Evolutionary conservation across 2,329 filamentous ascomycete genomes (phyloP).

Genomic region (Monosporascus sp.): DNA sequence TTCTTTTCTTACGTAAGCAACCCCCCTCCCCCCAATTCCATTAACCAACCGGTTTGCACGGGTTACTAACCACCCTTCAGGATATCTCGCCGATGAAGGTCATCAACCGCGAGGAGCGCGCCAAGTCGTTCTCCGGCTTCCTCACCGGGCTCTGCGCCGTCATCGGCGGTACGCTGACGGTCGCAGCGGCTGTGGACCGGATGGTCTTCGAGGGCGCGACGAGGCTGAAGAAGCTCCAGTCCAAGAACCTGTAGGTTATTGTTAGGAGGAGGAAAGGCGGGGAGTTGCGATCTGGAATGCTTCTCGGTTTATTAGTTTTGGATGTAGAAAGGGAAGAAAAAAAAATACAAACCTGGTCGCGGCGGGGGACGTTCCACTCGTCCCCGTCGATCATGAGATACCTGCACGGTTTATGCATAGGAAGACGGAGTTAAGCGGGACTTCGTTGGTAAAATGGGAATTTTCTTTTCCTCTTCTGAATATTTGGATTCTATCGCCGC

Average conservation of each 20-base stretch:
- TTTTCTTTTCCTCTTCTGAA: background rate
- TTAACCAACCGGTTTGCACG: background rate
- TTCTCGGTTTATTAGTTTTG: background rate
- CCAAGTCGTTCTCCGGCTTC: slow-evolving; percentile 89
- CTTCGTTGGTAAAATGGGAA: background rate
- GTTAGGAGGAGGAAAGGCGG: background rate
- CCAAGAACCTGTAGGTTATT: slow-evolving; percentile 47
- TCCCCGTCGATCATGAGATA: background rate
- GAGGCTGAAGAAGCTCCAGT: slow-evolving; percentile 79
- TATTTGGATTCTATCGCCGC: too few relatives aligned
- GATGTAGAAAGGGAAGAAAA: background rate
- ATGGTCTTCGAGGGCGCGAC: slow-evolving; percentile 84
- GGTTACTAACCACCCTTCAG: slow-evolving; percentile 35
- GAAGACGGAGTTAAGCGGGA: background rate
- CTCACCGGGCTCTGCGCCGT: slow-evolving; percentile 91
- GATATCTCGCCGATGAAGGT: slow-evolving; percentile 99
- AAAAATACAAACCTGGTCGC: background rate
- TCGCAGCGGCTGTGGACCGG: slow-evolving; percentile 88
- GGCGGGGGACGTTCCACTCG: background rate
- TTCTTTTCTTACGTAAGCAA: slow-evolving; percentile 88
- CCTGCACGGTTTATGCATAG: background rate
- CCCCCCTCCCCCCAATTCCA: background rate
- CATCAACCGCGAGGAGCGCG: slow-evolving; percentile 86
- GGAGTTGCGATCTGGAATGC: background rate
- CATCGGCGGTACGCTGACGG: slow-evolving; percentile 89